Percentiles rank a stretch among this genome's conserved stretches.
phyloP scores from a whole-genome alignment of 371 early-diverging fungal species.

The Mortierella sp. region DNA sequence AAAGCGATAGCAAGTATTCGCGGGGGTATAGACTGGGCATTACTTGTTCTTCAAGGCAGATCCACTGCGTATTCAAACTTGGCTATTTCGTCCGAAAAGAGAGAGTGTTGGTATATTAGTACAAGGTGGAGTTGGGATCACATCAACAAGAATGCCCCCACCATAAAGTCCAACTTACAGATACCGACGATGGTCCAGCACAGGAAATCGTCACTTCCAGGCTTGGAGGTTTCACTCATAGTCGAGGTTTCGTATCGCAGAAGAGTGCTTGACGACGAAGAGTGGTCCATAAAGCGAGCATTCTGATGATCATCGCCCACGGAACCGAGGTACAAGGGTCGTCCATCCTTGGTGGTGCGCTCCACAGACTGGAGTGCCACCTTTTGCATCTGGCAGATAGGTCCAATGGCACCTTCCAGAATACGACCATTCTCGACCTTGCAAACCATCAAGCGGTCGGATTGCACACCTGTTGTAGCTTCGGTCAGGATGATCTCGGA shows the following conservation, averaged over 20 bases:
- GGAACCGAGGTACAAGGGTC: constrained; percentile 37
- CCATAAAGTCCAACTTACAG: constrained; percentile 35
- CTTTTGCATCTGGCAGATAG: constrained; percentile 89
- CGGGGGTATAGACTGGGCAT: constrained; percentile 18
- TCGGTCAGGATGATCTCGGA: constrained; percentile 77
- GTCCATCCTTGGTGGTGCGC: constrained; percentile 35
- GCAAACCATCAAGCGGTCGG: constrained; percentile 79
- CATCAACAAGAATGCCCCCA: not conserved
- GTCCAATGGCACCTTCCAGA: constrained; percentile 72
- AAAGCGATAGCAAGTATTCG: constrained; percentile 3
- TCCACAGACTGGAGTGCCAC: constrained; percentile 71
- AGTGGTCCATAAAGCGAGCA: constrained; percentile 51
- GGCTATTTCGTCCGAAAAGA: constrained; percentile 25
- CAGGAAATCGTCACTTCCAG: constrained; percentile 77
- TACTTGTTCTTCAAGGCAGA: constrained; percentile 20
- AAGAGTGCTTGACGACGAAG: constrained; percentile 36
- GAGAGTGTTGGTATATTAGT: not conserved
- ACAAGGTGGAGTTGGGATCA: no score
- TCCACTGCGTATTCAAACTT: constrained; percentile 64
- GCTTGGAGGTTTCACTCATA: constrained; percentile 34
- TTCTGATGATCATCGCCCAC: constrained; percentile 52
- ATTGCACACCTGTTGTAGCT: constrained; percentile 70
- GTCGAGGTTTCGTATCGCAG: constrained; percentile 46
- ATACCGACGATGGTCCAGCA: constrained; percentile 90
- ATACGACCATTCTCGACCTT: constrained; percentile 83